Conservation (phyloP, 2,329 filamentous ascomycete species). For the Colletotrichum acutatum region DNA sequence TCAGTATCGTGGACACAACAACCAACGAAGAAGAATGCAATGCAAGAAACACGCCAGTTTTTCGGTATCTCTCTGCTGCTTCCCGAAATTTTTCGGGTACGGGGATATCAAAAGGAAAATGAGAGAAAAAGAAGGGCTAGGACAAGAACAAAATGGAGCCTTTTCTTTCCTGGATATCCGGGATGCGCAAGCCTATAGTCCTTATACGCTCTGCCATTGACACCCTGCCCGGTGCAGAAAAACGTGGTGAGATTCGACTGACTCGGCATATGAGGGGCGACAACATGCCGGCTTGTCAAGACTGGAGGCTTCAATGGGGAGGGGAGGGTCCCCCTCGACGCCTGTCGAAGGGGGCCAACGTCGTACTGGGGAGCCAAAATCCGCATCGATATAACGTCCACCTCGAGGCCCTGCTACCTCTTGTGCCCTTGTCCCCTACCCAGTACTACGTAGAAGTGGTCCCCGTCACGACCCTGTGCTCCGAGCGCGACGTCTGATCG, state of each 20-base stretch:
- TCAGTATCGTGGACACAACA: not conserved
- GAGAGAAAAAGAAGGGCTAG: not conserved
- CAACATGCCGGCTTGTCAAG: not conserved
- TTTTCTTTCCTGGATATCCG: not conserved
- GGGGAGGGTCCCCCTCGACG: not conserved
- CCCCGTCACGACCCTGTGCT: slow-evolving; percentile 13
- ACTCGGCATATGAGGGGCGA: slow-evolving; percentile 14
- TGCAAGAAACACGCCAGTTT: not conserved
- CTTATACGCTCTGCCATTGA: slow-evolving; percentile 16
- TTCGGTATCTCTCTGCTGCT: not conserved
- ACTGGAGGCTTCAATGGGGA: slow-evolving; percentile 6
- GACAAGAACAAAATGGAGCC: not conserved
- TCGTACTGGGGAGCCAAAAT: slow-evolving; percentile 9
- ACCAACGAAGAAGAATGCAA: not conserved
- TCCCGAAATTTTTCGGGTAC: not conserved
- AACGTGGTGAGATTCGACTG: slow-evolving; percentile 6
- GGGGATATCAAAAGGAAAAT: not conserved
- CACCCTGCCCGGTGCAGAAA: not conserved
- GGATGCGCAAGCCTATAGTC: not conserved
- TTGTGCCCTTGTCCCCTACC: slow-evolving; percentile 22
- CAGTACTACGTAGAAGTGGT: slow-evolving; percentile 4
- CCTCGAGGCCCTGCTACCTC: not conserved
- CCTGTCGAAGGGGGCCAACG: slow-evolving; percentile 5
- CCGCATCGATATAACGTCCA: slow-evolving; percentile 13
- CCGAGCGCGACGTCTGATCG: slow-evolving; percentile 19